Base-by-base conservation (phyloP, 441 rosid genomes). In the Macaranga tanarius region DNA sequence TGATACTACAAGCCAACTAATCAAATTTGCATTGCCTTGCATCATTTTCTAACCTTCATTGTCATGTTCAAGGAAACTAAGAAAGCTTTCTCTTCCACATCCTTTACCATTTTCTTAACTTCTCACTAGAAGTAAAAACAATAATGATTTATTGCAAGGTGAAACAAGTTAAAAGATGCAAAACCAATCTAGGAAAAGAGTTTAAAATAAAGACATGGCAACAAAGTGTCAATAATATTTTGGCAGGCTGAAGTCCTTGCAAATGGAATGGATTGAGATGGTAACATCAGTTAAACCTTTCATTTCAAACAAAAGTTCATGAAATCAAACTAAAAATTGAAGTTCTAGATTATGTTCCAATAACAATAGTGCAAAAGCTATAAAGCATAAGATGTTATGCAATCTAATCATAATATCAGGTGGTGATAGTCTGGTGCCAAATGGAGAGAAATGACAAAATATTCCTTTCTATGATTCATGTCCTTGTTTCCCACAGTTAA, bases 1-100 rank as follows among this genome's bases (percentile, higher is more conserved):
- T 26, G 42, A 67, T 48, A 62, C 70, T 7, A 58, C 40, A 38
- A 75, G 31, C 31, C 68, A 67, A 67, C 44, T 34, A 51, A 65
- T 55, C 31, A 3, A 12, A 20, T 16, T 62, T 25, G 51, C 57
- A 62, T 62, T 61, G 10, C 28, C 19, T 7, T 25, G 55, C 34
- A 62, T 50, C 51, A 62, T 23, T 20, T 26, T 20, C 34, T 12
- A 19, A 38, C 20, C 11, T 56, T 72, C 34, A 22, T 12, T 22
- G 19, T 22, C 69, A 52, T 22, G 16, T 34, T 20, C 28, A 72
- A 72, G 42, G 52, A 54, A 7, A 50, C 23, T 34, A 42, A 38
- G 17, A 10, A 17, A 34, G 51, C 31, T 50, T 23, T 40, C 61
- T 51, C 61, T 68, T 12, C 71, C 15, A 38, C 28, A 5, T 11